Evolutionary conservation across 768 basidiomycete species (phyloP).

Genomic region (Lepiota brunneoincarnata): DNA sequence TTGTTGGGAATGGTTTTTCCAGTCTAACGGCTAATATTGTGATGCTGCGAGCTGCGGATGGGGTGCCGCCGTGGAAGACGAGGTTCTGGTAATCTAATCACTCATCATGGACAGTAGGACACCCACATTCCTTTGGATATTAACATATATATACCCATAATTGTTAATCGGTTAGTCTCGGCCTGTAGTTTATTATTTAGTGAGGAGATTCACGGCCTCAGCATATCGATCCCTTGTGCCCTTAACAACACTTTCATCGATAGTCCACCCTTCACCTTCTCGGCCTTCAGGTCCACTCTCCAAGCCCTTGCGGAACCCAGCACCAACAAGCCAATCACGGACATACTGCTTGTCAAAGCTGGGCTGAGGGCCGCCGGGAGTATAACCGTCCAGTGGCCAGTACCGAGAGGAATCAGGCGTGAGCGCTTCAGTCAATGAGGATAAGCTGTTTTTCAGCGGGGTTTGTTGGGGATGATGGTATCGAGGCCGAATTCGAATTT

Average conservation of each 20-base stretch:
- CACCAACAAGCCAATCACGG: conserved; percentile 79
- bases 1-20: conserved; percentile 67
- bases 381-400: conserved; percentile 82
- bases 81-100: conserved; percentile 26
- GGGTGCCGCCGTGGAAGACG: conserved; percentile 25
- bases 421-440: conserved; percentile 92
- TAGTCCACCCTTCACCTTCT: conserved; percentile 72
- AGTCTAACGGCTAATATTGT: conserved; percentile 34
- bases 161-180: neutral
- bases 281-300: conserved; percentile 69
- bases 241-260: conserved; percentile 71
- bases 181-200: conserved; percentile 16
- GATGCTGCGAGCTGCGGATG: conserved; percentile 29
- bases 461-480: conserved; percentile 24
- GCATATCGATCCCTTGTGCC: conserved; percentile 79
- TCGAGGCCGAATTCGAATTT: conserved; percentile 98
- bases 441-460: conserved; percentile 52
- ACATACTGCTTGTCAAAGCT: conserved; percentile 98
- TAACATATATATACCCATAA: no score
- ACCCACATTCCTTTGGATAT: no score
- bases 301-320: conserved; percentile 76
- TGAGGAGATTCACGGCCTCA: conserved; percentile 69
- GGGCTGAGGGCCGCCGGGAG: conserved; percentile 71
- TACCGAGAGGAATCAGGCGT: conserved; percentile 98
- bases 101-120: no score